Base-by-base conservation (phyloP, 148 eudicot genomes). In the Tetragonia tetragonoides region DNA sequence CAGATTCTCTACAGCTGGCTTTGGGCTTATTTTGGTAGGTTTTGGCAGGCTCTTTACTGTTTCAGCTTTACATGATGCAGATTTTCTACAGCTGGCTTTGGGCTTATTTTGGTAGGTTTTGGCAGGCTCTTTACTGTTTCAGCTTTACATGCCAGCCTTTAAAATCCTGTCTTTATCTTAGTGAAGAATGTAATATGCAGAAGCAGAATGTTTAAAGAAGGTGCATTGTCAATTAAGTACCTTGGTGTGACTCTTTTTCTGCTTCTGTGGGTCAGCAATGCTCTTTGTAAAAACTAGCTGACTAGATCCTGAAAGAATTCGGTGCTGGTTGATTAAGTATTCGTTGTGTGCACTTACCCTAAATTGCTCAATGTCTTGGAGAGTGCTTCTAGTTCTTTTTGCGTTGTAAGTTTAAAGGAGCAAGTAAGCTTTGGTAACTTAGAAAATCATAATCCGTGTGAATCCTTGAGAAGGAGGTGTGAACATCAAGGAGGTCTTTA, bases 21-120 rank as follows among this genome's bases (percentile, higher is more conserved):
- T 23, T 28, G 34, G 60, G 40, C 61, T 53, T 71, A 42, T 71
- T 71, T 71, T 51, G 62, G 23, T 71, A 23, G 15, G 5, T 28
- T 28, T 51, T 71, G 74, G 74, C 53, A 53, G 53, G 74, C 53
- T n/a, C 15, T 46, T 4, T 51, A 12, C 42, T 71, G 40, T 34
- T 71, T 28, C 18, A 57, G 7, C 34, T 49, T 44, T 71, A 51
- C 74, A 38, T 23, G 23, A 14, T 63, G 61, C 70, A 47, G 56
- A 34, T 72, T 71, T 49, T 78, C 14, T 49, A 47, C 24, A 53
- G 74, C 74, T 71, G 74, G 15, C 40, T 21, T 23, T 28, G 34
- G 60, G 40, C 61, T 53, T 71, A 42, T 71, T 71, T 71, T 51
- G 62, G 23, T 71, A 23, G 15, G 5, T 28, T 53, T 51, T 71